phyloP scores from a whole-genome alignment of 1,284 basidiomycete genomes.

The Apiotrichum domesticum region DNA sequence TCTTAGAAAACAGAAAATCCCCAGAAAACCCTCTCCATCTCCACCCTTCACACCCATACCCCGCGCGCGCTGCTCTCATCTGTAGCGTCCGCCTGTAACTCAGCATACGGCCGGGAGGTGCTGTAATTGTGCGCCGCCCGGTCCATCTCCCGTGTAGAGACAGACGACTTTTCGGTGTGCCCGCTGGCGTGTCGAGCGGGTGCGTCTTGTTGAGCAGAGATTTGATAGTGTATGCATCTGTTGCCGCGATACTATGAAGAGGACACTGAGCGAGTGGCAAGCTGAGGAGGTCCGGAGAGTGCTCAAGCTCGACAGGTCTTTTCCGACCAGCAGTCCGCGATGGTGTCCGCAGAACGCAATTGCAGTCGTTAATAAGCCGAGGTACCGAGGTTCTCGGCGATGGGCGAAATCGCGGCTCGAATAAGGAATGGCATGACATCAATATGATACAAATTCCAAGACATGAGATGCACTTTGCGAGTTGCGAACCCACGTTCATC shows the following conservation, averaged over 20 bases:
- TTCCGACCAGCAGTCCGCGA: no score
- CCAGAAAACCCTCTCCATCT: neutral
- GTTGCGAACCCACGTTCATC: no score
- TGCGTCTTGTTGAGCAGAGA: constrained; percentile 23
- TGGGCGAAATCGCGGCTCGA: no score
- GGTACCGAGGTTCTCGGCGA: no score
- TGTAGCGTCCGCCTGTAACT: constrained; percentile 17
- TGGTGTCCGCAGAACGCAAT: no score
- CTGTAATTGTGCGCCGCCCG: neutral
- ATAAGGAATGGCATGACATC: no score
- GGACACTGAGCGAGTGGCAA: no score
- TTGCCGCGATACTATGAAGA: constrained; percentile 9
- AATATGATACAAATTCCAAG: no score
- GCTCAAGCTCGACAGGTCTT: no score
- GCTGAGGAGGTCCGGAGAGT: no score
- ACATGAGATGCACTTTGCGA: no score
- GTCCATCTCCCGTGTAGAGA: constrained; percentile 21
- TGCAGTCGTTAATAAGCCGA: no score
- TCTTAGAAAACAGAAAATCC: neutral
- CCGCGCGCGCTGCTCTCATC: constrained; percentile 5
- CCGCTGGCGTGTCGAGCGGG: constrained; percentile 18
- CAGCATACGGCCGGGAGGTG: constrained; percentile 14
- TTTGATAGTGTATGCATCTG: constrained; percentile 25
- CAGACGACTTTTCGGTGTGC: constrained; percentile 20
- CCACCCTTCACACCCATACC: constrained; percentile 6